Conservation (phyloP, 1,284 basidiomycete genomes). For the Vanrija sp. region DNA sequence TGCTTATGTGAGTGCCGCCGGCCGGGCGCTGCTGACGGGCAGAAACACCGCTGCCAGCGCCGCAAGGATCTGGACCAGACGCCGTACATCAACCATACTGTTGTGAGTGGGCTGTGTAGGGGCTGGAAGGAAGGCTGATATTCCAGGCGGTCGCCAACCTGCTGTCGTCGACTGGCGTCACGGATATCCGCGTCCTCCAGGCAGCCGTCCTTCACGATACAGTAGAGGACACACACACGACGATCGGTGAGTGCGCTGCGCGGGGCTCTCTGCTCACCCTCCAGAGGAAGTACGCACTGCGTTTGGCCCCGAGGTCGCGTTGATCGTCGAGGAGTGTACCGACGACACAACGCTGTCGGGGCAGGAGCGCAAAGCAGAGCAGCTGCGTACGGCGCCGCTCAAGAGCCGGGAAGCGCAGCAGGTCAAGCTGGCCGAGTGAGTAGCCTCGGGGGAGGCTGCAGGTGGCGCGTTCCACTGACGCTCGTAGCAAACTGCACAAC, state of each 20-base stretch:
- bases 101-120: constrained; percentile 20
- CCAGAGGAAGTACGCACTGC: constrained; percentile 37
- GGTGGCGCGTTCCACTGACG: neutral
- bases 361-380: constrained; percentile 43
- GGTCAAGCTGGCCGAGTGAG: constrained; percentile 49
- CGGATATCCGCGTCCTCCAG: constrained; percentile 42
- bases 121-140: neutral
- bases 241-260: constrained; percentile 27
- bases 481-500: constrained; percentile 48
- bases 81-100: constrained; percentile 49
- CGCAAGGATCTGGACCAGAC: constrained; percentile 48
- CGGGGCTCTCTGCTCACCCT: neutral
- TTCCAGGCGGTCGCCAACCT: constrained; percentile 44
- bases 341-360: constrained; percentile 37
- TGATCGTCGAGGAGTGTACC: constrained; percentile 48
- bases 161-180: constrained; percentile 42
- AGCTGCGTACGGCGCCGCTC: constrained; percentile 43
- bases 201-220: constrained; percentile 51
- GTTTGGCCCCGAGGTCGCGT: constrained; percentile 46
- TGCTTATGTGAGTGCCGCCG: constrained; percentile 35
- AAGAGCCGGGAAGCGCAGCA: constrained; percentile 48
- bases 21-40: neutral
- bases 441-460: neutral
- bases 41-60: constrained; percentile 49
- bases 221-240: constrained; percentile 50